Evolutionary conservation across 129 eudicot genomes (phyloP), one percentile per base, ranked within the genome.

Genomic region (Rutidosis leptorrhynchoides): DNA sequence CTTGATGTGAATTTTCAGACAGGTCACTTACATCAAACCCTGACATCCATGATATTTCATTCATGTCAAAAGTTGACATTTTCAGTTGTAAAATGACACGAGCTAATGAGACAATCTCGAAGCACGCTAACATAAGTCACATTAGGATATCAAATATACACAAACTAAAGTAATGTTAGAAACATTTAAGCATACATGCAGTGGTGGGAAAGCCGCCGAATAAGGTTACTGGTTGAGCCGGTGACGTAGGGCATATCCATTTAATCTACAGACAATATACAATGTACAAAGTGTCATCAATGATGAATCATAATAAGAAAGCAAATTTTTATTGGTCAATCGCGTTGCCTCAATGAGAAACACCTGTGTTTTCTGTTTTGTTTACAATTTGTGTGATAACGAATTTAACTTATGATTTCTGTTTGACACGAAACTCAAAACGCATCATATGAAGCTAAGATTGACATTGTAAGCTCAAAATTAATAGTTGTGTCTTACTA

Each of bases 181-280:
- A 68, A 43, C 51, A 60, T 54, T 28, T 53, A 12, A 29, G 73
- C 96, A 78, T 85, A 91, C 98, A 91, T 68, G 96, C 98, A 78
- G 83, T 83, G 14, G 98, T 83, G 32, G 98, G 90, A 74, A 85
- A 88, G 71, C 98, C 98, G 27, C 98, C 96, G 76, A 91, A 91
- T 55, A 83, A 71, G 73, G 90, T 83, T 69, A 91, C 66, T 32
- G 98, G 96, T 65, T 72, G 96, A 64, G 95, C 59, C 60, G 96
- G 98, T 75, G 98, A 95, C 61, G 98, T 85, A 20, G 98, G 98
- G 77, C 98, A 91, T 70, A 91, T 91, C 98, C 98, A 91, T 69
- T 91, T 91, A 60, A 91, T 85, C 98, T 91, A 79, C 83, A 81
- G 24, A 46, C 66, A 17, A 71, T 62, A 77, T 15, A 71, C 57